Conservation (phyloP, 2,329 filamentous ascomycete genomes). For the Fusarium nematophilum region DNA sequence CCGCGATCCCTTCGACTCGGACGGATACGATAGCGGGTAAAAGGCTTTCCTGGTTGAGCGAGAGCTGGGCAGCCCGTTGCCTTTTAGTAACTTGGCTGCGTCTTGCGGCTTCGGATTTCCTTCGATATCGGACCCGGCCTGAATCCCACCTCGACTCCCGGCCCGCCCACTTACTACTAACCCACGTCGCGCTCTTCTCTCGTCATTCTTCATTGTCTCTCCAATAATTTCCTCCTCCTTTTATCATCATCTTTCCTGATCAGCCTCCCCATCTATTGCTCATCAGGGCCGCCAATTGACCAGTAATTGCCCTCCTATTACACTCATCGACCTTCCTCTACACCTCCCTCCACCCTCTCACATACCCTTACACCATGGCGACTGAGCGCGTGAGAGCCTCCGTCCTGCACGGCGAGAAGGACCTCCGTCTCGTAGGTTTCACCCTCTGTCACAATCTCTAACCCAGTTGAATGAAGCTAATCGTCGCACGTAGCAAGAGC, state of each 20-base stretch:
- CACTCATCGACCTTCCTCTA: background rate
- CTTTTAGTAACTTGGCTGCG: conserved; percentile 1
- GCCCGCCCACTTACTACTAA: conserved; percentile 23
- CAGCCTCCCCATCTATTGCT: background rate
- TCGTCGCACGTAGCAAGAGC: conserved; percentile 60
- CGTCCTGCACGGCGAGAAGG: conserved; percentile 64
- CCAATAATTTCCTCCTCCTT: conserved; percentile 16
- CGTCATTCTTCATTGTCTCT: conserved; percentile 11
- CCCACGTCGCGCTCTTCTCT: conserved; percentile 23
- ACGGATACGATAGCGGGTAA: background rate
- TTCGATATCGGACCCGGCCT: conserved; percentile 21
- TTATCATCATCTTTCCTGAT: background rate
- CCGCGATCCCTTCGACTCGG: conserved; percentile 10
- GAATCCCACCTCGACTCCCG: background rate
- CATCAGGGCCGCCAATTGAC: conserved; percentile 12
- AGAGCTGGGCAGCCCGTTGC: background rate
- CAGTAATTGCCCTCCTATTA: background rate
- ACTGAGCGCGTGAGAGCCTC: conserved; percentile 58
- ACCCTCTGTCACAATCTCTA: background rate
- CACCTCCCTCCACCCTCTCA: conserved; percentile 1
- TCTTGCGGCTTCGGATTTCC: conserved; percentile 13
- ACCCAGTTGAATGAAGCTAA: background rate
- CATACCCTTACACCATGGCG: conserved; percentile 36
- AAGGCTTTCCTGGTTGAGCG: background rate
- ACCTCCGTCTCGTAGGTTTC: conserved; percentile 60